phyloP scores from a whole-genome alignment of 768 basidiomycete genomes.

The Lactifluus piperatus region DNA sequence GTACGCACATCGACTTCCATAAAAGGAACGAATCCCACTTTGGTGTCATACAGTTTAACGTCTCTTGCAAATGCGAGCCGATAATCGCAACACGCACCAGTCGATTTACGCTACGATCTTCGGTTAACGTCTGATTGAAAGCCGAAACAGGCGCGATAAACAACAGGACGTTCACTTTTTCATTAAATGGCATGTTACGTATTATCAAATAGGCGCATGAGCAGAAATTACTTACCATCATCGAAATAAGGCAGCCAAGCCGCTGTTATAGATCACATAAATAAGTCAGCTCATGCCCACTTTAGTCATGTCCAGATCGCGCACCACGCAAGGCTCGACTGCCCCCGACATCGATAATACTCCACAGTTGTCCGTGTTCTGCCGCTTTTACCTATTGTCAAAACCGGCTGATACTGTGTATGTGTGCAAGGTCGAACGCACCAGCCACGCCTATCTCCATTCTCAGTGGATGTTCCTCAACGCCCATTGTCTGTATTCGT shows the following conservation, averaged over 20 bases:
- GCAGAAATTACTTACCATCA: slow-evolving; percentile 35
- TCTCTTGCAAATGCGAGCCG: background rate
- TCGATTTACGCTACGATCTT: slow-evolving; percentile 50
- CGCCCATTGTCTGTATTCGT: slow-evolving; percentile 53
- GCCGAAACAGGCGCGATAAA: slow-evolving; percentile 58
- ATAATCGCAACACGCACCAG: slow-evolving; percentile 33
- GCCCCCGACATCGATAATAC: slow-evolving; percentile 62
- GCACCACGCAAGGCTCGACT: slow-evolving; percentile 46
- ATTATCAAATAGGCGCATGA: background rate
- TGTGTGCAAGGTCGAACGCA: slow-evolving; percentile 7
- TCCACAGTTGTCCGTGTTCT: slow-evolving; percentile 39
- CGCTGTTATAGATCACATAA: slow-evolving; percentile 28
- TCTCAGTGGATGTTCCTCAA: slow-evolving; percentile 51
- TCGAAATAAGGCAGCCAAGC: slow-evolving; percentile 67
- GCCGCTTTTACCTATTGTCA: slow-evolving; percentile 5
- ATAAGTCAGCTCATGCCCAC: background rate
- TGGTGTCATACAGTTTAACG: background rate
- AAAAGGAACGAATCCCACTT: slow-evolving; percentile 49
- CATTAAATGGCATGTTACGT: background rate
- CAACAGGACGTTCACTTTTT: slow-evolving; percentile 50
- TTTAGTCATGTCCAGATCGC: background rate
- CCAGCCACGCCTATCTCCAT: slow-evolving; percentile 34
- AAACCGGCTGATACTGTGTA: background rate
- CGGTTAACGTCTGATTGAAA: slow-evolving; percentile 55
- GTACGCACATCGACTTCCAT: slow-evolving; percentile 53